These are phyloP conservation scores for Hapsidospora chrysogenum DNA, from an alignment of 495 filamentous ascomycete species.

Conservation along the genomic window DNA sequence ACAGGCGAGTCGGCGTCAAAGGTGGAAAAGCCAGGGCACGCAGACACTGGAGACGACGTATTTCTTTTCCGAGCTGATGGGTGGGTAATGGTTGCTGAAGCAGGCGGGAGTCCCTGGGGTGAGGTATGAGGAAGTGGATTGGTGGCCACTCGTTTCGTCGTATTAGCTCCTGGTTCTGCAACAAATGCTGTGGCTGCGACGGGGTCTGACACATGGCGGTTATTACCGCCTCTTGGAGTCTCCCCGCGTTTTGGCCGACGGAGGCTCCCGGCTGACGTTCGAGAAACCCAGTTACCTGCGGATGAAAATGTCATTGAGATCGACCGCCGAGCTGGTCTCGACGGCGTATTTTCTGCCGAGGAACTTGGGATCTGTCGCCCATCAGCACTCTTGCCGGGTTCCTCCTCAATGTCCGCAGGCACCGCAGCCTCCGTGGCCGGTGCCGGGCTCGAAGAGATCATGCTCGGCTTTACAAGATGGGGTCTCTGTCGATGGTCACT, in stretches of 20 bases:
- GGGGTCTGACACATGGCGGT: constrained; percentile 29
- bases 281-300: constrained; percentile 30
- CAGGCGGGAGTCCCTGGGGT: constrained; percentile 1
- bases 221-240: constrained; percentile 18
- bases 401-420: constrained; percentile 4
- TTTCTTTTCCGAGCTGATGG: constrained; percentile 24
- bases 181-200: constrained; percentile 8
- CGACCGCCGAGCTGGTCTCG: constrained; percentile 26
- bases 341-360: constrained; percentile 14
- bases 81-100: constrained; percentile 3
- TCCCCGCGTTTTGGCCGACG: constrained; percentile 25
- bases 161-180: constrained; percentile 4
- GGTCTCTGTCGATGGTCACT: constrained; percentile 3
- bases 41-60: constrained; percentile 37
- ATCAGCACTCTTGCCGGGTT: background rate
- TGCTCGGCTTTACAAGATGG: constrained; percentile 15
- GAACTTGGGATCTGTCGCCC: constrained; percentile 8
- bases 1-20: constrained; percentile 38
- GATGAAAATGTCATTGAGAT: constrained; percentile 38
- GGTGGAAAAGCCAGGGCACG: constrained; percentile 36
- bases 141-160: background rate
- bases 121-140: background rate
- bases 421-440: constrained; percentile 5
- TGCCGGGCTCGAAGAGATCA: constrained; percentile 8
- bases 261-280: constrained; percentile 26